Conservation (phyloP, 139 green algal species). For the Coelastrella sp. region DNA sequence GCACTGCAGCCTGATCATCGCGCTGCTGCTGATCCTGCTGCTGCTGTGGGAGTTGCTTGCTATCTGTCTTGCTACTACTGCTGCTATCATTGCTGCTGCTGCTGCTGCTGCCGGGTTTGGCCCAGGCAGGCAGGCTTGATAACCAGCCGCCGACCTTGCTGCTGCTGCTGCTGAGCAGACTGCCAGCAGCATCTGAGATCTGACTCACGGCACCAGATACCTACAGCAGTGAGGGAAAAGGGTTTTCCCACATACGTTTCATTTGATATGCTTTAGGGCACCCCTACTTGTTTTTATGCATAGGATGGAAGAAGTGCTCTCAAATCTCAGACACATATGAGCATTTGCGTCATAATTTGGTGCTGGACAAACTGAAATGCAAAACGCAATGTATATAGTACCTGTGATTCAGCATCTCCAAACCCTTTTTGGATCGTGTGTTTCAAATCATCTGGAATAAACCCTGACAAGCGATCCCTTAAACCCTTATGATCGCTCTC, state of each 20-base stretch:
- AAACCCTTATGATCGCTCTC: background rate
- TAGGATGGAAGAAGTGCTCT: too few species aligned
- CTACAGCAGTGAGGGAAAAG: background rate
- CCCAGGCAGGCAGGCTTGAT: background rate
- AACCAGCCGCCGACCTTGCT: background rate
- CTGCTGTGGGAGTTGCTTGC: background rate
- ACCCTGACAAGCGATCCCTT: background rate
- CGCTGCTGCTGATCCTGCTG: background rate
- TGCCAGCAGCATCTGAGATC: conserved; percentile 7
- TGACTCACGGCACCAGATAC: conserved; percentile 10
- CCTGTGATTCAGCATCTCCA: background rate
- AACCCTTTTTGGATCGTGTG: background rate
- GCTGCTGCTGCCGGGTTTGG: background rate
- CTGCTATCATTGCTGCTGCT: background rate
- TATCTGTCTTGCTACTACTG: background rate
- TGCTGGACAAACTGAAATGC: too few species aligned
- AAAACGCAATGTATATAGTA: background rate
- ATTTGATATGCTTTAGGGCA: too few species aligned
- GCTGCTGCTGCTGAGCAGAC: conserved; percentile 26
- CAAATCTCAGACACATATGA: too few species aligned
- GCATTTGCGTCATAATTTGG: too few species aligned
- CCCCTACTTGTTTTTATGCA: too few species aligned
- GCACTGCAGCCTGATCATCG: too few species aligned
- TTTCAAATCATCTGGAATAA: background rate
- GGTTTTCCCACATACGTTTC: too few species aligned